phyloP scores from a whole-genome alignment of 106 monocot species.

The Iris macrosiphon region DNA sequence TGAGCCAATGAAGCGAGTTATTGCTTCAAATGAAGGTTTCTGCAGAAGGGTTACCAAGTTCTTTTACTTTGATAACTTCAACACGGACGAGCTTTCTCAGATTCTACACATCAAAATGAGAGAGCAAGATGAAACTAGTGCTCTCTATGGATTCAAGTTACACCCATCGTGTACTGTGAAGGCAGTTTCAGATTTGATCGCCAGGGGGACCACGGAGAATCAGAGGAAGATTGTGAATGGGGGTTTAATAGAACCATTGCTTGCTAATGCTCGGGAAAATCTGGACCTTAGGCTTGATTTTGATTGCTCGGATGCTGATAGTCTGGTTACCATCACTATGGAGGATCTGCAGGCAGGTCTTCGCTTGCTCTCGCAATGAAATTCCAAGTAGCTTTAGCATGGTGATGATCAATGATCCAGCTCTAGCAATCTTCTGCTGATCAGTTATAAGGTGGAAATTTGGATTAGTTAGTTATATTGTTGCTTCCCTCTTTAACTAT shows the following conservation, averaged over 20 bases:
- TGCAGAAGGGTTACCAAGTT: constrained; percentile 87
- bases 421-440: too few relatives aligned
- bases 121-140: constrained; percentile 27
- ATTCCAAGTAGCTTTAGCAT: not conserved
- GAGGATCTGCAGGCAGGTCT: constrained; percentile 75
- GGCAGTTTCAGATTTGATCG: constrained; percentile 36
- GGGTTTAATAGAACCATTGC: constrained; percentile 72
- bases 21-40: constrained; percentile 88
- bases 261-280: constrained; percentile 74
- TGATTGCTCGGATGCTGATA: constrained; percentile 46
- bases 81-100: constrained; percentile 53
- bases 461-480: too few relatives aligned
- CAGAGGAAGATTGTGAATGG: constrained; percentile 84
- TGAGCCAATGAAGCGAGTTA: constrained; percentile 93
- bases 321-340: constrained; percentile 73
- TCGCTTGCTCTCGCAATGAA: constrained; percentile 25
- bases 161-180: constrained; percentile 62
- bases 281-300: constrained; percentile 80
- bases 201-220: constrained; percentile 37
- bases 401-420: too few relatives aligned
- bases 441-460: too few relatives aligned
- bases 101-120: constrained; percentile 80
- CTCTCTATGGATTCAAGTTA: constrained; percentile 75
- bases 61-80: constrained; percentile 83
- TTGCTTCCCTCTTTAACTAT: too few relatives aligned